Evolutionary conservation across 148 eudicot genomes (phyloP).

Genomic region (Persicaria tinctoria): DNA sequence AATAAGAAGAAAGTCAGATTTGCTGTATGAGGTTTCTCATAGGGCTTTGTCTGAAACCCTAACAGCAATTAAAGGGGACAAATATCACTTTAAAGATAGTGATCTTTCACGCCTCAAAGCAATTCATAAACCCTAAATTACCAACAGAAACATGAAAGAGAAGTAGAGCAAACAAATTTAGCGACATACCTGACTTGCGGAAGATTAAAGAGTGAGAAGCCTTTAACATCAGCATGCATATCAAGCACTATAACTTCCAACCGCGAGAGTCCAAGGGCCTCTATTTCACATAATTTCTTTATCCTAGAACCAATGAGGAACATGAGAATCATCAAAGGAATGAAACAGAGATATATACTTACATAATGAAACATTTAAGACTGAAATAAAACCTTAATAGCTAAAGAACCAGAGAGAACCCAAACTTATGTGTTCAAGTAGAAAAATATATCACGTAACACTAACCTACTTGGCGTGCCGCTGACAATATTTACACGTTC

Average conservation of each 20-base stretch:
- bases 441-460: not conserved
- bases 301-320: slow-evolving; percentile 40
- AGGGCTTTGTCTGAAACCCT: too few relatives aligned
- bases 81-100: too few relatives aligned
- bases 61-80: too few relatives aligned
- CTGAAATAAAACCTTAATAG: not conserved
- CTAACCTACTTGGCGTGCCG: slow-evolving; percentile 93
- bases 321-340: not conserved
- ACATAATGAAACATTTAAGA: not conserved
- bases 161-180: not conserved
- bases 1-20: too few relatives aligned
- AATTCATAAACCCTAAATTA: too few relatives aligned
- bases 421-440: not conserved
- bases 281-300: slow-evolving; percentile 81
- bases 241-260: slow-evolving; percentile 64
- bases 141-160: not conserved
- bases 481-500: slow-evolving; percentile 78
- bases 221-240: slow-evolving; percentile 81
- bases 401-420: not conserved
- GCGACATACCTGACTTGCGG: slow-evolving; percentile 80
- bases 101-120: too few relatives aligned
- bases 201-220: slow-evolving; percentile 77
- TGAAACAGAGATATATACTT: not conserved
- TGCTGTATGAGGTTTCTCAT: too few relatives aligned
- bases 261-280: slow-evolving; percentile 69